Evolutionary conservation across 768 basidiomycete species (phyloP).

Genomic region (Lactarius trivialis): DNA sequence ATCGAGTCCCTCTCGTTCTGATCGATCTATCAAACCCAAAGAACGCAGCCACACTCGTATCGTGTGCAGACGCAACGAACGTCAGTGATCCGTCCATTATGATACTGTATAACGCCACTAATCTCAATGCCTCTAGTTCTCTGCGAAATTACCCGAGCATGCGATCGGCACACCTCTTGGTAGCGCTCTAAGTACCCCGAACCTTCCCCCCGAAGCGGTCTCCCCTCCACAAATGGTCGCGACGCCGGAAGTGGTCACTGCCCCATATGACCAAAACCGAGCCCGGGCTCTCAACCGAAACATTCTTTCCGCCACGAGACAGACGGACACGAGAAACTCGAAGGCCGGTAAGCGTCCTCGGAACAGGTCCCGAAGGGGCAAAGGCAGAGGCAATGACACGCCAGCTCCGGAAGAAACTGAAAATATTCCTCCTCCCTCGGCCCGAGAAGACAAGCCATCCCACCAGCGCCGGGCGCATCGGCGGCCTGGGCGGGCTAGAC

Average conservation of each 20-base stretch:
- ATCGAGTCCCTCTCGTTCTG: not conserved
- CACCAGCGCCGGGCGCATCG: not conserved
- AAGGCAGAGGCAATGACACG: constrained; percentile 3
- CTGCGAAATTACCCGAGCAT: not conserved
- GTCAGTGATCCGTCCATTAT: constrained; percentile 3
- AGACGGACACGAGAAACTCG: not conserved
- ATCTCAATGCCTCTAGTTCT: constrained; percentile 1
- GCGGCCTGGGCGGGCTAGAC: not conserved
- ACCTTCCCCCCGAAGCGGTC: not conserved
- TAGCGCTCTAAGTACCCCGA: not conserved
- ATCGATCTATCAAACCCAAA: not conserved
- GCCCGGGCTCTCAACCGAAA: not conserved
- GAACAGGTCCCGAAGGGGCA: not conserved
- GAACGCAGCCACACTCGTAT: not conserved
- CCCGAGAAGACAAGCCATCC: not conserved
- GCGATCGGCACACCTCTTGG: not conserved
- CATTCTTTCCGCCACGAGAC: not conserved
- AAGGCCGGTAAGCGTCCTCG: not conserved
- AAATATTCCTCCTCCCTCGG: constrained; percentile 5
- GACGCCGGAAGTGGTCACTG: not conserved
- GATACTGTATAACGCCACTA: not conserved
- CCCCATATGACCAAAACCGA: not conserved
- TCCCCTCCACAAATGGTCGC: not conserved
- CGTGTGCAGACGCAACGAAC: constrained; percentile 4
- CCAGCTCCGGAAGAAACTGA: not conserved